Evolutionary conservation across 176 grass and related monocot species (phyloP).

Genomic region (Cocos nucifera): DNA sequence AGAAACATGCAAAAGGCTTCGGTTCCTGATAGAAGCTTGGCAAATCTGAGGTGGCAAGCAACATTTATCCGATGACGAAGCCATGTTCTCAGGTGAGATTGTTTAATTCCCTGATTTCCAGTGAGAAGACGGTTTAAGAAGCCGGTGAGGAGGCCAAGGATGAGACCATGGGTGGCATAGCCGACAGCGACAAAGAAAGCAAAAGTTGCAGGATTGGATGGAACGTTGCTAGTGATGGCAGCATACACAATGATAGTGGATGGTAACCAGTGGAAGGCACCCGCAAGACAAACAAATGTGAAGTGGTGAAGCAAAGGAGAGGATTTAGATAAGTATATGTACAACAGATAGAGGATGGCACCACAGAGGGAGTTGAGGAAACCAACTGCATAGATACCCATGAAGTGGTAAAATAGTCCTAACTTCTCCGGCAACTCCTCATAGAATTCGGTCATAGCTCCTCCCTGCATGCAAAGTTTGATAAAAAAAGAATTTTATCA

Average conservation of each 20-base stretch:
- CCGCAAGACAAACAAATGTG: slow-evolving; percentile 46
- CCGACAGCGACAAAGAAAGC: slow-evolving; percentile 28
- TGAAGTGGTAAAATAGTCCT: slow-evolving; percentile 33
- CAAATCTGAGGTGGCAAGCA: slow-evolving; percentile 50
- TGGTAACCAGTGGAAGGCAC: slow-evolving; percentile 60
- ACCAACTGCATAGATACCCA: slow-evolving; percentile 53
- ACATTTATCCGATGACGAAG: slow-evolving; percentile 34
- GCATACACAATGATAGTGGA: slow-evolving; percentile 35
- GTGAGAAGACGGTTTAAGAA: slow-evolving; percentile 22
- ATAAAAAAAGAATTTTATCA: no score
- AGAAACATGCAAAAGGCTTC: slow-evolving; percentile 65
- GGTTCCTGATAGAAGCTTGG: slow-evolving; percentile 61
- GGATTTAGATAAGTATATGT: slow-evolving; percentile 25
- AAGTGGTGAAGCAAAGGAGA: slow-evolving; percentile 34
- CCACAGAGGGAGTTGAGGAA: slow-evolving; percentile 43
- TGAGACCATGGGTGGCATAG: slow-evolving; percentile 43
- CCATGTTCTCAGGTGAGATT: slow-evolving; percentile 14
- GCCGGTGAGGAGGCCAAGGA: slow-evolving; percentile 37
- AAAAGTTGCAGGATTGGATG: slow-evolving; percentile 24
- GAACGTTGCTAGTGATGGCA: slow-evolving; percentile 24
- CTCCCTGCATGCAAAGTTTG: slow-evolving; percentile 24
- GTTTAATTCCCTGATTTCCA: slow-evolving; percentile 6
- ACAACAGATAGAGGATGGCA: slow-evolving; percentile 38
- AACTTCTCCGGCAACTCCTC: slow-evolving; percentile 8
- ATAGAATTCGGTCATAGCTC: slow-evolving; percentile 16